Percentiles rank a stretch among this genome's conserved stretches.
phyloP scores from a whole-genome alignment of 2,329 filamentous ascomycete genomes.

The Epicoccum sorghinum region DNA sequence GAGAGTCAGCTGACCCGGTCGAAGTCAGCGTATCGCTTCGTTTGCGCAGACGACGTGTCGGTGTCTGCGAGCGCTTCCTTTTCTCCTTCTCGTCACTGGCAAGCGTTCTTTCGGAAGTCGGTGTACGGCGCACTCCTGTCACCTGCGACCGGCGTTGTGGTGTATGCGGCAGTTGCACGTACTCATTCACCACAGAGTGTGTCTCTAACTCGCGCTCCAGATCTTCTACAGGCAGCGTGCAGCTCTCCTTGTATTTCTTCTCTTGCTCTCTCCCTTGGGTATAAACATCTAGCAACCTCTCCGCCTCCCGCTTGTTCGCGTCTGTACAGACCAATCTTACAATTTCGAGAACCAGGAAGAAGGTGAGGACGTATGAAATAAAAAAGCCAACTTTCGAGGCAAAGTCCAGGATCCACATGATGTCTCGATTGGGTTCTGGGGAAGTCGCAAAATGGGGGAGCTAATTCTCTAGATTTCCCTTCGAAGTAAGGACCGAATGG shows the following conservation, averaged over 20 bases:
- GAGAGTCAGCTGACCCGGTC: conserved; percentile 19
- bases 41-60: conserved; percentile 23
- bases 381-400: conserved; percentile 26
- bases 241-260: conserved; percentile 1
- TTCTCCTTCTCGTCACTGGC: conserved; percentile 11
- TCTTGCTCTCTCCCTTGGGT: conserved; percentile 14
- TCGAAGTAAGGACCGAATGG: neutral
- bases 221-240: conserved; percentile 9
- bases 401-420: conserved; percentile 15
- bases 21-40: conserved; percentile 32
- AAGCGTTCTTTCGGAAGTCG: conserved; percentile 7
- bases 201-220: conserved; percentile 7
- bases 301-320: conserved; percentile 31
- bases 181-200: conserved; percentile 4
- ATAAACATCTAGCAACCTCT: conserved; percentile 31
- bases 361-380: conserved; percentile 30
- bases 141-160: conserved; percentile 9
- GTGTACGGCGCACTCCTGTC: conserved; percentile 2
- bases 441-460: neutral
- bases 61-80: conserved; percentile 13
- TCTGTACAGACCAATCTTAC: conserved; percentile 28
- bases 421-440: neutral
- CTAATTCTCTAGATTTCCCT: neutral
- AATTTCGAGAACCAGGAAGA: conserved; percentile 30
- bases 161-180: neutral